Percentiles rank a stretch among this genome's conserved stretches.
These are phyloP conservation scores for Solanum lycopersicoides DNA, from an alignment of 257 asterid genomes.

Conservation along the genomic window DNA sequence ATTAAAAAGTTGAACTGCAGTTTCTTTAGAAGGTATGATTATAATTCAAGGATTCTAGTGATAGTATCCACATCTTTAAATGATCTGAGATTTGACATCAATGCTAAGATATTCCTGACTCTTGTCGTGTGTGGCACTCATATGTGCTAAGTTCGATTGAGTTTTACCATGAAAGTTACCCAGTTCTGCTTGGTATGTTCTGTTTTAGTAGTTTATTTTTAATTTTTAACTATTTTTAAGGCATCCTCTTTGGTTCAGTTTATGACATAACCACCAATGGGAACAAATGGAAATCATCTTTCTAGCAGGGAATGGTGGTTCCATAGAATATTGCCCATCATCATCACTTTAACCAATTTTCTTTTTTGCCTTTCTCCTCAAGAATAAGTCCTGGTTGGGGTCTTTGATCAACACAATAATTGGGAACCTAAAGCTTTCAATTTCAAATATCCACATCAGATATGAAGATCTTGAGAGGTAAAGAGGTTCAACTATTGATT, in stretches of 20 bases:
- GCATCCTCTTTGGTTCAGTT: neutral
- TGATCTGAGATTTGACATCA: neutral
- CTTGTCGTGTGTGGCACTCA: neutral
- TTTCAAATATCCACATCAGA: conserved; percentile 93
- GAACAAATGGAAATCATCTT: neutral
- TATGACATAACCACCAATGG: neutral
- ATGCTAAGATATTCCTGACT: neutral
- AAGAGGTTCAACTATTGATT: neutral
- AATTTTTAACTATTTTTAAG: neutral
- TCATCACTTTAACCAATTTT: conserved; percentile 10
- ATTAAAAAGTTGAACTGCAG: neutral
- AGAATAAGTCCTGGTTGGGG: conserved; percentile 96
- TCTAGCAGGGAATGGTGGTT: neutral
- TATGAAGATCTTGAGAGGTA: conserved; percentile 98
- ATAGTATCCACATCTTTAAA: neutral
- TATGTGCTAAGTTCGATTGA: neutral
- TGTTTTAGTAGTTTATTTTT: neutral
- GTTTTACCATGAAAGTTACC: neutral
- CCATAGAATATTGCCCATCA: neutral
- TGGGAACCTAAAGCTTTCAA: conserved; percentile 93
- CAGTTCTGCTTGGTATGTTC: neutral
- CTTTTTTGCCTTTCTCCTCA: conserved; percentile 13
- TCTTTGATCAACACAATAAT: conserved; percentile 90
- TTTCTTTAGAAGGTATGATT: neutral
- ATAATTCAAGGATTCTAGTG: neutral